Conservation (phyloP, 805 yeast genomes). For the Nakazawaea siamensis region DNA sequence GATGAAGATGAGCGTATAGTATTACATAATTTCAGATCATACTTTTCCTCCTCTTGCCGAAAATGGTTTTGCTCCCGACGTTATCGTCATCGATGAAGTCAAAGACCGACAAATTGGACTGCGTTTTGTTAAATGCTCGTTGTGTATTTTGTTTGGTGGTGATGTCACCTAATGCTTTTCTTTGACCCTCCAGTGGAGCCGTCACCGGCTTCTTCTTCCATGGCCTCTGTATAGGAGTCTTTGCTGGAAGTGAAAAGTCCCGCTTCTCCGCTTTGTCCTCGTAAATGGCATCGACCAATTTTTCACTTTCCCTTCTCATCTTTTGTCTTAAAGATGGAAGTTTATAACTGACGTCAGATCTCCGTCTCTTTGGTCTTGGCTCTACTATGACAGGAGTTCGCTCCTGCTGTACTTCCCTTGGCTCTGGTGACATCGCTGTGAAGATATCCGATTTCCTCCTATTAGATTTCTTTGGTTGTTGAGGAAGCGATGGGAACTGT, state of each 20-base stretch:
- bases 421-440: too few relatives aligned
- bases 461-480: too few relatives aligned
- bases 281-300: slow-evolving; percentile 53
- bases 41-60: slow-evolving; percentile 13
- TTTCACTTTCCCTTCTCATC: slow-evolving; percentile 57
- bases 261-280: too few relatives aligned
- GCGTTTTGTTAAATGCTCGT: too few relatives aligned
- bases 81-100: slow-evolving; percentile 25
- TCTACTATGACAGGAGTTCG: too few relatives aligned
- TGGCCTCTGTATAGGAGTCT: too few relatives aligned
- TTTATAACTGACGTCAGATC: slow-evolving; percentile 55
- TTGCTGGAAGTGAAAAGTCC: too few relatives aligned
- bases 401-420: too few relatives aligned
- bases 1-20: slow-evolving; percentile 94
- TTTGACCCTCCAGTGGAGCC: too few relatives aligned
- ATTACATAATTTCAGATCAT: not conserved
- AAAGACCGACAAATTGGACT: slow-evolving; percentile 23
- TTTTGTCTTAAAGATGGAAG: slow-evolving; percentile 61
- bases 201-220: slow-evolving; percentile 2
- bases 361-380: slow-evolving; percentile 33
- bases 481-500: too few relatives aligned
- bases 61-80: slow-evolving; percentile 5
- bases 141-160: slow-evolving; percentile 2
- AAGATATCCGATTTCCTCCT: too few relatives aligned
- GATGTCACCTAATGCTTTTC: slow-evolving; percentile 3